Base-by-base conservation (phyloP, 495 filamentous ascomycete genomes). In the Penicillium ochrochloron region DNA sequence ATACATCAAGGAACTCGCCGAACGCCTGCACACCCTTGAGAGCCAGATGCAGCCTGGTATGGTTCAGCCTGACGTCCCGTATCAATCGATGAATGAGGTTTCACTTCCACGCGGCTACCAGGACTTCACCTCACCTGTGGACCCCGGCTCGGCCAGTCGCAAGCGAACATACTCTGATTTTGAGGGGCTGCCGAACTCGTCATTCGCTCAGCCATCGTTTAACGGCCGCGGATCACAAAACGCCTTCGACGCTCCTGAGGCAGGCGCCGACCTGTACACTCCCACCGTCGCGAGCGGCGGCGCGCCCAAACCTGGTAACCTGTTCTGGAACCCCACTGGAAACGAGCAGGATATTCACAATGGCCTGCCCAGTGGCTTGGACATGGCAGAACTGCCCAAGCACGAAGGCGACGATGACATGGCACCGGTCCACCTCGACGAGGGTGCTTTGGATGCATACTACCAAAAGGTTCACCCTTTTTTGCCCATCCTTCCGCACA, bases 1-100 rank as follows among this genome's bases (percentile, higher is more conserved):
- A 0, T 98, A 98, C 70, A 98, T 98, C 73, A 97, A 97, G 73
- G 94, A 98, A 72, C 84, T 98, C 2, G 93, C 94, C 35, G 94
- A 97, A 66, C 84, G 94, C 33, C 84, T 98, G 55, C 87, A 94
- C 64, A 88, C 85, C 2, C 88, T 98, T 25, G 94, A 98, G 66
- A 89, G 84, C 48, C 85, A 87, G 65, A 83, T 82, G 79, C 82
- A 79, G 57, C 81, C 74, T 15, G 68, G 77, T 9, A 80, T 84
- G 58, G 75, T 77, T 21, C 81, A 82, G 54, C 67, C 81, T 27
- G 78, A 82, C 33, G 80, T 81, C 59, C 78, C 74, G 10, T 83
- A 80, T 61, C 80, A 79, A 58, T 62, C 71, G 29, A 81, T 81
- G 78, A 83, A 79, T 62, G 81, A 83, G 35, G 79, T 79, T 29